Evolutionary conservation across 2,329 filamentous ascomycete genomes (phyloP).

Genomic region (Lasiodiplodia gonubiensis): DNA sequence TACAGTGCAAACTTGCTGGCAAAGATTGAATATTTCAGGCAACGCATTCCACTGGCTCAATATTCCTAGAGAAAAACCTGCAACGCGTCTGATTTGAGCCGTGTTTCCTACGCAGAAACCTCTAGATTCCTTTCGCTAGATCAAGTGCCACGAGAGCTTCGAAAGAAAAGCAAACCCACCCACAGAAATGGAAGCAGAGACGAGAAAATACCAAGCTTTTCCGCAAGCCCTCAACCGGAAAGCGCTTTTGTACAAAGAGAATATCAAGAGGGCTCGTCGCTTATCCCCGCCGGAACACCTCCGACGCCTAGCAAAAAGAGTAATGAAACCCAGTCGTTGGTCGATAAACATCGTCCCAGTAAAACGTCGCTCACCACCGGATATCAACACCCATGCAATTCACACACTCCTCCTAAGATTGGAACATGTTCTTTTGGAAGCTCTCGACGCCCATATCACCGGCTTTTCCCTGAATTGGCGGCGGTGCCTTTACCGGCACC

Average conservation of each 20-base stretch:
- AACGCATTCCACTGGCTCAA: background rate
- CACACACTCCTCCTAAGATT: conserved; percentile 49
- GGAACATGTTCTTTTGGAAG: conserved; percentile 73
- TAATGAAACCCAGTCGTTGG: background rate
- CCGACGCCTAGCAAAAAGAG: conserved; percentile 17
- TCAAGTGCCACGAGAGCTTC: background rate
- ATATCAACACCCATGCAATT: background rate
- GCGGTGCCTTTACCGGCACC: conserved; percentile 50
- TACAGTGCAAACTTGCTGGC: background rate
- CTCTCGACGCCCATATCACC: conserved; percentile 71
- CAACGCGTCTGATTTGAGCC: background rate
- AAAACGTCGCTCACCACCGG: background rate
- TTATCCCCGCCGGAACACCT: conserved; percentile 19
- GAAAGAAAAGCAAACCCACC: background rate
- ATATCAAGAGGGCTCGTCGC: background rate
- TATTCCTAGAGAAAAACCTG: background rate
- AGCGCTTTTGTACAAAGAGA: conserved; percentile 9
- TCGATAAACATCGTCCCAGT: background rate
- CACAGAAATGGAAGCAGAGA: background rate
- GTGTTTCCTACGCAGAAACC: background rate
- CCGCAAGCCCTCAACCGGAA: background rate
- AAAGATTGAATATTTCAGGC: background rate
- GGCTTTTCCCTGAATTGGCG: conserved; percentile 62
- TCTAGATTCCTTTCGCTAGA: background rate
- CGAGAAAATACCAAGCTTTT: background rate